Evolutionary conservation across 2,329 filamentous ascomycete genomes (phyloP), one percentile per base, ranked within the genome.

Genomic region (Fusarium zealandicum): DNA sequence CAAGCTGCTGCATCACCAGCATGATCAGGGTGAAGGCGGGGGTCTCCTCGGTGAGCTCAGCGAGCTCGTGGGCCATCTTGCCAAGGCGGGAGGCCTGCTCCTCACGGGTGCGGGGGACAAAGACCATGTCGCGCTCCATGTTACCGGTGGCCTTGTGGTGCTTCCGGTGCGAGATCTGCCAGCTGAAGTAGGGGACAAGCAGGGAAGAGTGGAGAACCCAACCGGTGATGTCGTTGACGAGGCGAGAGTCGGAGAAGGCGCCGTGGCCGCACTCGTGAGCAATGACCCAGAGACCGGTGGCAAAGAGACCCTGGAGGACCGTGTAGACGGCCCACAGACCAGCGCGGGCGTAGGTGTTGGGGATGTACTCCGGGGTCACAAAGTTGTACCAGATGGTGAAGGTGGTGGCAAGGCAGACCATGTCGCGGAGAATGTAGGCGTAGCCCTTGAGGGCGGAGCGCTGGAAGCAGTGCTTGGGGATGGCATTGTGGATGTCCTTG

Each of bases 111-210:
- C 91, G 91, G 56, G 95, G 95, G n/a, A 98, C 82, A 74, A 97
- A 98, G 61, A 98, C 95, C 95, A 99, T 99, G 78, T 99, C 95
- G 66, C 93, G 91, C 78, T 96, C 92, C 79, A 99, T 88, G 82
- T 99, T 86, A 69, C 93, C 95, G 32, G 95, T 99, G 62, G 93
- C 92, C 85, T 98, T 98, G 90, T 99, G 95, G 82, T 99, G 95
- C 86, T 96, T 96, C 81, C 92, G 90, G 80, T 99, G 95, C 65
- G 92, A 96, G 78, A 98, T 93, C 81, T 99, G 96, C 95, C 95
- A 99, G 73, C 92, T 96, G 81, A 97, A 99, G 81, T 98, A 99
- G 17, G 95, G 95, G 41, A 99, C 93, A 51, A 97, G 82, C 32
- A 97, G 86, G 37, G 86, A 76, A 31, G 93, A 96, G 80, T 98